Conservation (phyloP, 2,329 filamentous ascomycete genomes). For the Xylariaceae sp. region DNA sequence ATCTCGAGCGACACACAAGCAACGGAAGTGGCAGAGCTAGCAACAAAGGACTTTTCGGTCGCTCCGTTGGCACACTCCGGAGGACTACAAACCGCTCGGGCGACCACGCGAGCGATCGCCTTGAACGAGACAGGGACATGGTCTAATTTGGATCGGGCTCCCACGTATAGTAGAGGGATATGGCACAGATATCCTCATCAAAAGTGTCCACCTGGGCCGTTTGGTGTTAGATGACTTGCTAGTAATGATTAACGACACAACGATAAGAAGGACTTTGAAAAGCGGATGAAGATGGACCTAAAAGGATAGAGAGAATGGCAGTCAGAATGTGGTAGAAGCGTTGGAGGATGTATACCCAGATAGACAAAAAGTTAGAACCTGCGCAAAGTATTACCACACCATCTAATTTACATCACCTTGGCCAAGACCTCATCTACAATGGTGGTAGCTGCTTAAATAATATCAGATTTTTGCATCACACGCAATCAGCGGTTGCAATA, state of each 20-base stretch:
- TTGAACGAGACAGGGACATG: slow-evolving; percentile 32
- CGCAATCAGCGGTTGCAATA: not conserved
- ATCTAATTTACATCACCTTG: too few relatives aligned
- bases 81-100: slow-evolving; percentile 20
- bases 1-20: slow-evolving; percentile 29
- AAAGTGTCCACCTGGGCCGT: not conserved
- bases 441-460: not conserved
- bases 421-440: not conserved
- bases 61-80: slow-evolving; percentile 33
- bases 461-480: not conserved
- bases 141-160: slow-evolving; percentile 23
- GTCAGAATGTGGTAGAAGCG: not conserved
- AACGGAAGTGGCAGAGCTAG: slow-evolving; percentile 30
- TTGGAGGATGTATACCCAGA: slow-evolving; percentile 12
- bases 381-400: too few relatives aligned
- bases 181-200: too few relatives aligned
- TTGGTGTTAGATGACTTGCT: not conserved
- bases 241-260: slow-evolving; percentile 22
- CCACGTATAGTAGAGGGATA: not conserved
- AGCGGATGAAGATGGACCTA: not conserved
- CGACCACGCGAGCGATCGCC: slow-evolving; percentile 14
- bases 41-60: slow-evolving; percentile 31
- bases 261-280: slow-evolving; percentile 2
- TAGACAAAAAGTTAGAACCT: not conserved
- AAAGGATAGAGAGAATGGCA: not conserved